Evolutionary conservation across 331 rosid species (phyloP).

Genomic region (Rosa hybrid): DNA sequence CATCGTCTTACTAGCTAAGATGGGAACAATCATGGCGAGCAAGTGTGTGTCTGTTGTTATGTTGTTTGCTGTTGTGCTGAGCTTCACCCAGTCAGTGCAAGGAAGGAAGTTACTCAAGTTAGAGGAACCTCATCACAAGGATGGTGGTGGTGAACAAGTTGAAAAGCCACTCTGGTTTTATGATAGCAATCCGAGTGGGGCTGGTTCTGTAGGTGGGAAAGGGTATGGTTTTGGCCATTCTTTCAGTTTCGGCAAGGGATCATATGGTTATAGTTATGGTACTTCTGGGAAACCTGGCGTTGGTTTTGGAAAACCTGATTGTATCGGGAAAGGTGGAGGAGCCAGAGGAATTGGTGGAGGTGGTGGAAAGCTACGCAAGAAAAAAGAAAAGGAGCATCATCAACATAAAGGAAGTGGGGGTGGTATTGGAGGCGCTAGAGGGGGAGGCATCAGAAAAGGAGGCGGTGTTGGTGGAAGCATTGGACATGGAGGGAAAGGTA

Average conservation of each 20-base stretch:
- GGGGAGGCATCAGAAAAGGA: not conserved
- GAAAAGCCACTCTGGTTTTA: constrained; percentile 42
- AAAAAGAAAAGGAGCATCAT: not conserved
- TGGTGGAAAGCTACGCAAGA: not conserved
- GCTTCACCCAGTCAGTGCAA: constrained; percentile 21
- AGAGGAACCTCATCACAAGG: constrained; percentile 23
- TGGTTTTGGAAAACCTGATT: constrained; percentile 24
- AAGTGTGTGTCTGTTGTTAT: constrained; percentile 34
- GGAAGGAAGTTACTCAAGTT: constrained; percentile 30
- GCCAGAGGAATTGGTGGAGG: constrained; percentile 3
- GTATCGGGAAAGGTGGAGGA: constrained; percentile 24
- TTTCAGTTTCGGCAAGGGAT: constrained; percentile 32
- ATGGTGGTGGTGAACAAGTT: constrained; percentile 28
- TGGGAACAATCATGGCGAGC: constrained; percentile 32
- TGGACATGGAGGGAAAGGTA: not conserved
- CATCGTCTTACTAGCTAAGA: not conserved
- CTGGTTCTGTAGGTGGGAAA: constrained; percentile 19
- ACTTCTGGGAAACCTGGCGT: constrained; percentile 3
- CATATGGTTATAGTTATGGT: constrained; percentile 23
- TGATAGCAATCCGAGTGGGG: constrained; percentile 26
- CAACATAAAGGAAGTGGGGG: not conserved
- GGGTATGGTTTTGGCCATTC: constrained; percentile 24
- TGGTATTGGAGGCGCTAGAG: not conserved
- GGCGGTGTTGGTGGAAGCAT: not conserved
- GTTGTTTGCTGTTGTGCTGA: constrained; percentile 39